These are phyloP conservation scores for Linnemannia exigua DNA, from an alignment of 192 early-diverging fungal genomes.

Conservation along the genomic window DNA sequence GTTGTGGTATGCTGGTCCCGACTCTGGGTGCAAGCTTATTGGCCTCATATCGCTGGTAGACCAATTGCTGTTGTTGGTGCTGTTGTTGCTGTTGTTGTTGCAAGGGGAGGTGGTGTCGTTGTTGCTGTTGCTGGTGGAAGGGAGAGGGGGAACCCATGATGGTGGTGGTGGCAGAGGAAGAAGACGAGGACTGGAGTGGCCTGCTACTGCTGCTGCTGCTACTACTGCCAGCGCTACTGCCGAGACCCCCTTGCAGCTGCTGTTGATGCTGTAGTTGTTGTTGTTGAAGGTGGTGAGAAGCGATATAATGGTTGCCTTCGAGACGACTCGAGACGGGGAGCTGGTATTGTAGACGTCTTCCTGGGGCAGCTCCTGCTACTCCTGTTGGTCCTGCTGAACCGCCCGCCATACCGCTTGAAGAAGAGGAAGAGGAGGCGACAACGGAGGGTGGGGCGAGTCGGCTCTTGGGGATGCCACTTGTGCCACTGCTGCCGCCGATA, in stretches of 20 bases:
- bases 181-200: background rate
- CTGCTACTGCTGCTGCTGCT: constrained; percentile 16
- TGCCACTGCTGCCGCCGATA: background rate
- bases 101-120: constrained; percentile 11
- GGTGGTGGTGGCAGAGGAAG: constrained; percentile 1
- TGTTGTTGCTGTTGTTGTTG: constrained; percentile 23
- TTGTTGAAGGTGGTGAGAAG: constrained; percentile 9
- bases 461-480: background rate
- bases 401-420: background rate
- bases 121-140: constrained; percentile 22
- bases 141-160: constrained; percentile 12
- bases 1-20: background rate
- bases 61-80: constrained; percentile 6
- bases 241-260: constrained; percentile 12
- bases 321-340: constrained; percentile 31
- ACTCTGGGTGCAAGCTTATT: background rate
- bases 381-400: background rate
- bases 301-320: constrained; percentile 21
- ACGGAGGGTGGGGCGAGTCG: background rate
- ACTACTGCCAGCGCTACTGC: constrained; percentile 10
- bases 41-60: background rate
- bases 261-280: constrained; percentile 22
- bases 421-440: background rate
- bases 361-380: background rate
- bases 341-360: constrained; percentile 41